Evolutionary conservation across 768 basidiomycete genomes (phyloP).

Genomic region (Dacryopinax primogenitus): DNA sequence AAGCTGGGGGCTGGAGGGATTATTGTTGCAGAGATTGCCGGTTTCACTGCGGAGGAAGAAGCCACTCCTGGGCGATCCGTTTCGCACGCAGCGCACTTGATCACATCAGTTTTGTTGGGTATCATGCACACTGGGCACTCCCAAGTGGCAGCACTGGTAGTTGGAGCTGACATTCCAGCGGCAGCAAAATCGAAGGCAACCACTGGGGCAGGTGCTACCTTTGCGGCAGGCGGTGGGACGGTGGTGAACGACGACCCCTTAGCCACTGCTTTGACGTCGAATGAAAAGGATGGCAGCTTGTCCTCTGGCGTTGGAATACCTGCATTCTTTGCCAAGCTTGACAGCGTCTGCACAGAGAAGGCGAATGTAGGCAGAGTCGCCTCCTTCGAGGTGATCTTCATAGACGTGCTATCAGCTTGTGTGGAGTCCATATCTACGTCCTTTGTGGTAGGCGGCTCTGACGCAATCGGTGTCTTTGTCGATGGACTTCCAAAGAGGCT

Average conservation of each 20-base stretch:
- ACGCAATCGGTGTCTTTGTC: neutral
- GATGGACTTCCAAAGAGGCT: neutral
- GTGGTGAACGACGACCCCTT: too few species aligned
- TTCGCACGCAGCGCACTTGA: constrained; percentile 14
- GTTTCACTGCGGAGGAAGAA: neutral
- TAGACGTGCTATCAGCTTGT: neutral
- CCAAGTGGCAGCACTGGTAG: constrained; percentile 10
- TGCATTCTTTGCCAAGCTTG: neutral
- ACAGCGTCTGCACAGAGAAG: neutral
- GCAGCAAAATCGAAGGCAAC: constrained; percentile 14
- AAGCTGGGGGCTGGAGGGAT: neutral
- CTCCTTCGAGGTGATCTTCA: neutral
- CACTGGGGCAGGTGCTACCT: neutral
- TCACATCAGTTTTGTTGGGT: constrained; percentile 2
- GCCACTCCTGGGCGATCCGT: constrained; percentile 5
- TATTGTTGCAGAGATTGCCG: neutral
- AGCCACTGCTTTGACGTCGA: too few species aligned
- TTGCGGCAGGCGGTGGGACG: neutral
- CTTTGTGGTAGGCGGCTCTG: neutral
- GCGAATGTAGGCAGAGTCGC: neutral
- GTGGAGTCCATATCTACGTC: neutral
- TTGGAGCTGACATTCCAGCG: constrained; percentile 11
- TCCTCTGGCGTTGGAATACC: neutral
- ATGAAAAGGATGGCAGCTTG: neutral
- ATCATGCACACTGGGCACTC: constrained; percentile 12